A percentile compares a stretch with the other conserved stretches of the same genome.
Conservation (phyloP, 2,329 filamentous ascomycete species). For the Xylariaceae sp. region DNA sequence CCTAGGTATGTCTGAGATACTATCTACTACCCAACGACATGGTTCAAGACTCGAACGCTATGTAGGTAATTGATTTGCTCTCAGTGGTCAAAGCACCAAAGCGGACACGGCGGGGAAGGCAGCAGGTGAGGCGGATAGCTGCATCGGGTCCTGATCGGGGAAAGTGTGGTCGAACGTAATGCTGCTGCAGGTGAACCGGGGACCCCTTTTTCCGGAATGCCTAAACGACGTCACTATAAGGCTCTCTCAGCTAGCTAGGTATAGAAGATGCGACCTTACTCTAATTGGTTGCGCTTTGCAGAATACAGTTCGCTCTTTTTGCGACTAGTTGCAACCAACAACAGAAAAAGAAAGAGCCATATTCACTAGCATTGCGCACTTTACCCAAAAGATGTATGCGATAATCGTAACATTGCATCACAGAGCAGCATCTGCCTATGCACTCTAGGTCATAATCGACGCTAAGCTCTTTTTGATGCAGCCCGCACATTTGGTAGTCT, state of each 20-base stretch:
- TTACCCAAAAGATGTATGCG: not conserved
- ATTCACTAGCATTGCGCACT: not conserved
- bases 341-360: not conserved
- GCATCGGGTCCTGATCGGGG: too few relatives aligned
- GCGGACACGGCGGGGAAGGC: not conserved
- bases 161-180: too few relatives aligned
- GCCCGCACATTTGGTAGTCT: conserved; percentile 1
- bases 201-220: conserved; percentile 1
- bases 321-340: not conserved
- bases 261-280: conserved; percentile 10
- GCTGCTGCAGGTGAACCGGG: conserved; percentile 4
- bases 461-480: conserved; percentile 32
- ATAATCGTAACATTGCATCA: conserved; percentile 4
- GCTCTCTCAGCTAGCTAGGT: conserved; percentile 25
- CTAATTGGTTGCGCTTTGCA: conserved; percentile 12
- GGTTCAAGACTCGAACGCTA: too few relatives aligned
- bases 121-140: conserved; percentile 1
- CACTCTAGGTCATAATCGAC: conserved; percentile 12
- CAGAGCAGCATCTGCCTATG: not conserved
- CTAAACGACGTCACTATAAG: conserved; percentile 21
- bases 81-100: conserved; percentile 7
- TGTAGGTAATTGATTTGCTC: conserved; percentile 9
- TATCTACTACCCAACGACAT: too few relatives aligned
- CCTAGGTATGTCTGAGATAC: too few relatives aligned
- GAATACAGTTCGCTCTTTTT: not conserved